Percentiles rank a stretch among this genome's conserved stretches.
These are phyloP conservation scores for Lichtheimia ornata DNA, from an alignment of 371 early-diverging fungal species.

Conservation along the genomic window DNA sequence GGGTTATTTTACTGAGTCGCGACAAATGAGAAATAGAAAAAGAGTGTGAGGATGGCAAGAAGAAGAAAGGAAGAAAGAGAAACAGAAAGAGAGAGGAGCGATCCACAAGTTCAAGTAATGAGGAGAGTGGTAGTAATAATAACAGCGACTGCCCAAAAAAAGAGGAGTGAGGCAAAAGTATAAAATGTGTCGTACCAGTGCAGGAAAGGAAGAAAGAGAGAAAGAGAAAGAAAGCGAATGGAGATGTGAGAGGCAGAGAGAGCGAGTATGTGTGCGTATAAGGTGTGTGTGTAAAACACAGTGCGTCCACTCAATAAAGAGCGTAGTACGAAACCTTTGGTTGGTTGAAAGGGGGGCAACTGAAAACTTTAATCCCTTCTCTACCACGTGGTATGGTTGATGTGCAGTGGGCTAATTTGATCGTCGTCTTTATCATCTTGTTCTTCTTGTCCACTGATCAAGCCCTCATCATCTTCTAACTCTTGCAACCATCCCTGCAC, in stretches of 20 bases:
- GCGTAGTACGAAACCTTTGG: neutral
- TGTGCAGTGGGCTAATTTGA: constrained; percentile 9
- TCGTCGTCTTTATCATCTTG: neutral
- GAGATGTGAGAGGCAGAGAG: neutral
- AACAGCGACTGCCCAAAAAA: neutral
- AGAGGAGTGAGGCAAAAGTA: constrained; percentile 2
- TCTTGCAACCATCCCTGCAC: constrained; percentile 11
- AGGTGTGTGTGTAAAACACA: no score
- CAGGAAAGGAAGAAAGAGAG: constrained; percentile 7
- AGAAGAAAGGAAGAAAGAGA: constrained; percentile 4
- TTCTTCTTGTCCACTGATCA: neutral
- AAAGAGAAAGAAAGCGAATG: constrained; percentile 3
- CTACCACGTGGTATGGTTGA: neutral
- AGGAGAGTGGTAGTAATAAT: neutral
- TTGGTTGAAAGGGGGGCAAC: neutral
- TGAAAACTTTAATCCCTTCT: constrained; percentile 2
- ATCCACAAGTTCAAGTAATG: neutral
- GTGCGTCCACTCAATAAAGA: no score
- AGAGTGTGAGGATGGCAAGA: neutral
- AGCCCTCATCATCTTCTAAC: constrained; percentile 6
- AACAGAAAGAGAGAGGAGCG: constrained; percentile 5
- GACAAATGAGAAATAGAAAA: neutral
- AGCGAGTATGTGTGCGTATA: neutral
- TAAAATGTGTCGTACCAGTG: neutral
- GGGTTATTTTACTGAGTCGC: neutral